These are phyloP conservation scores for Bolboschoenoplectus hybrid DNA, from an alignment of 202 grass and related monocot genomes.

Conservation along the genomic window DNA sequence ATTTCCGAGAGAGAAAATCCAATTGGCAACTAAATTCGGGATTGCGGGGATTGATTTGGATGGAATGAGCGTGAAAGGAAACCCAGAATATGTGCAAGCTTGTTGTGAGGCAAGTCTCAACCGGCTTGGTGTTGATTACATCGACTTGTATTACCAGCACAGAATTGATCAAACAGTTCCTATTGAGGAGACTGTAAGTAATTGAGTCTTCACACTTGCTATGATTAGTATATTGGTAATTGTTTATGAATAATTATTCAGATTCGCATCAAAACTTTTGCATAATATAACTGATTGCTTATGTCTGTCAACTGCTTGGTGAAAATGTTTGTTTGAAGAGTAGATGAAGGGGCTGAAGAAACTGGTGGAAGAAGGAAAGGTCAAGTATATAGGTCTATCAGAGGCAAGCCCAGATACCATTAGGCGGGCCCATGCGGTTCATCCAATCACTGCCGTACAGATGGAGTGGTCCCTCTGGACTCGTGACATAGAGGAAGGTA, in stretches of 20 bases:
- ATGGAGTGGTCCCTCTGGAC: conserved; percentile 88
- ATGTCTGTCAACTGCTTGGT: conserved; percentile 16
- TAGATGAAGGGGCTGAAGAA: conserved; percentile 82
- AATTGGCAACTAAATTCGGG: conserved; percentile 77
- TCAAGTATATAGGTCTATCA: conserved; percentile 79
- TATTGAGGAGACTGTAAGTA: conserved; percentile 82
- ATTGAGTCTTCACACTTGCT: neutral
- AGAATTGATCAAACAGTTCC: conserved; percentile 67
- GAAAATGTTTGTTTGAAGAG: conserved; percentile 26
- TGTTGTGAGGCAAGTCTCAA: conserved; percentile 66
- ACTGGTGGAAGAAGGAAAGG: conserved; percentile 73
- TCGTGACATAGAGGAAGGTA: conserved; percentile 76
- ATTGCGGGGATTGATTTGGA: conserved; percentile 48
- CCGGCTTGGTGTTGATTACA: conserved; percentile 66
- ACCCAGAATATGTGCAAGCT: conserved; percentile 57
- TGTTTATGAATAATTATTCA: neutral
- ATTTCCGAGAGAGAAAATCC: conserved; percentile 60
- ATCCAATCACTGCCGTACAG: conserved; percentile 74
- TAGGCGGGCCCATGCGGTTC: conserved; percentile 65
- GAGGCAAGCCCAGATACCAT: conserved; percentile 75
- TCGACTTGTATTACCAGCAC: conserved; percentile 86
- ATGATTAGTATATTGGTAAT: neutral
- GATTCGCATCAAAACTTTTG: neutral
- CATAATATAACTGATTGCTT: neutral
- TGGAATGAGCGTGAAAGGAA: conserved; percentile 59